Base-by-base conservation (phyloP, 352 stramenopile species). In the Phytophthora cactorum region DNA sequence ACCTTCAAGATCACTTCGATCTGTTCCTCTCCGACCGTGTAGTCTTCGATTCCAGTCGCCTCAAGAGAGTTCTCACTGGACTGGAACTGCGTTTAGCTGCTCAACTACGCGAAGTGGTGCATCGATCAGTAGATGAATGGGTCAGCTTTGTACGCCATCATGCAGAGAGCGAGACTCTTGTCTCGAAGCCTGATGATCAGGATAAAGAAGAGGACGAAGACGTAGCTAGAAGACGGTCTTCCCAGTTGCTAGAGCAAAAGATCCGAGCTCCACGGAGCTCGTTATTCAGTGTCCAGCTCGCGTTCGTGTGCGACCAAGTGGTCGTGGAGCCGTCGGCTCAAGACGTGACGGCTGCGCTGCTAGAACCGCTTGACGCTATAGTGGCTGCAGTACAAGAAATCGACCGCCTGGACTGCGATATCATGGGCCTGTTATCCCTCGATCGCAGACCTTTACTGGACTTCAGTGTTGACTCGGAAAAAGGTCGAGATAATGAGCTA, bases 1-100 rank as follows among this genome's bases (percentile, higher is more conserved):
- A 96, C 61, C 73, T 98, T 5, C 94, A 98, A 69, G 94, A 98
- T 63, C 82, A 96, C 61, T 98, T 91, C 59, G 92, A 98, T 55
- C 95, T 98, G 63, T 98, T 98, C 64, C 80, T 97, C 25, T 96
- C 90, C 0, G 90, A 98, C 54, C 50, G 66, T 2, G 56, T 65
- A 2, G 67, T 72, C 2, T 98, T 96, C 60, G 39, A 66, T 5
- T 27, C 36, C 7, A 86, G 82, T 43, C 72, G 69, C 10, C 75
- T 98, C 5, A 77, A 86, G 34, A 73, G 89, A 45, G 79, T 98
- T 36, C 74, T 98, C 53, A 94, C 81, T 11, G 78, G 90, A 11
- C 77, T 98, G 38, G 86, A 98, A 45, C 59, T 96, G 5, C 90
- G 93, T 54, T 92, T 98, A 79, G 79, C 74, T 0, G 79, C 86